These are phyloP conservation scores for Aureobasidium sp. DNA, from an alignment of 2,329 filamentous ascomycete species.

Conservation along the genomic window DNA sequence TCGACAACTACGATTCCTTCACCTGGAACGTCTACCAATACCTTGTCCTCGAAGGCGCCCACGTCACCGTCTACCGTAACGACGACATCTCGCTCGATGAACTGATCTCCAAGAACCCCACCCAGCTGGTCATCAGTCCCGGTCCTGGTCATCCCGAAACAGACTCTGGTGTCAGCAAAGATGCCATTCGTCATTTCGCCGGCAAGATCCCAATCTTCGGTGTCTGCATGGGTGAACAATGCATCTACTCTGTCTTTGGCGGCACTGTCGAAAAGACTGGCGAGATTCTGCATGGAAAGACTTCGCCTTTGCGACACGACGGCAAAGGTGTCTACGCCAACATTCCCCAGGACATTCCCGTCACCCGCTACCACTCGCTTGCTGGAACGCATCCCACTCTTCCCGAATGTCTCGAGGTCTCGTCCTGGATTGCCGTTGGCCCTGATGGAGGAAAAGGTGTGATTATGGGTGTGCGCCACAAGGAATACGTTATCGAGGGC, in stretches of 20 bases:
- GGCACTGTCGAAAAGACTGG: conserved; percentile 87
- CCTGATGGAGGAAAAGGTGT: conserved; percentile 70
- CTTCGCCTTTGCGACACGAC: conserved; percentile 83
- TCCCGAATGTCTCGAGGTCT: conserved; percentile 77
- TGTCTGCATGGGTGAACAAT: conserved; percentile 99
- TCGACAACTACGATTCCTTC: conserved; percentile 99
- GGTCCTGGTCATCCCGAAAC: conserved; percentile 87
- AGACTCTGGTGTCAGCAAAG: conserved; percentile 89
- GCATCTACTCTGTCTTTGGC: conserved; percentile 90
- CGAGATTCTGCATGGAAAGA: conserved; percentile 96
- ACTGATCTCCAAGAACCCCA: conserved; percentile 74
- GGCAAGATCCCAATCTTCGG: conserved; percentile 93
- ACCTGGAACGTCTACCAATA: conserved; percentile 99
- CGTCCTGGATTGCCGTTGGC: conserved; percentile 78
- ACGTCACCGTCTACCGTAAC: conserved; percentile 83
- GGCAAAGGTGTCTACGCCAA: conserved; percentile 82
- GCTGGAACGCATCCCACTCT: conserved; percentile 85
- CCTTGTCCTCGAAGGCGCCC: conserved; percentile 88
- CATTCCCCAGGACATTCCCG: conserved; percentile 72
- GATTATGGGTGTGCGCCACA: conserved; percentile 96
- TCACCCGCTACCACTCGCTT: conserved; percentile 93
- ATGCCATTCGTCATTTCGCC: conserved; percentile 82
- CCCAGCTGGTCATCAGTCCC: conserved; percentile 89
- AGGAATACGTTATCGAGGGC: conserved; percentile 82
- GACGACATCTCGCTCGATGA: conserved; percentile 84